A percentile compares a stretch with the other conserved stretches of the same genome.
Conservation (phyloP, 2,329 filamentous ascomycete genomes). For the Metarhizium humberi region DNA sequence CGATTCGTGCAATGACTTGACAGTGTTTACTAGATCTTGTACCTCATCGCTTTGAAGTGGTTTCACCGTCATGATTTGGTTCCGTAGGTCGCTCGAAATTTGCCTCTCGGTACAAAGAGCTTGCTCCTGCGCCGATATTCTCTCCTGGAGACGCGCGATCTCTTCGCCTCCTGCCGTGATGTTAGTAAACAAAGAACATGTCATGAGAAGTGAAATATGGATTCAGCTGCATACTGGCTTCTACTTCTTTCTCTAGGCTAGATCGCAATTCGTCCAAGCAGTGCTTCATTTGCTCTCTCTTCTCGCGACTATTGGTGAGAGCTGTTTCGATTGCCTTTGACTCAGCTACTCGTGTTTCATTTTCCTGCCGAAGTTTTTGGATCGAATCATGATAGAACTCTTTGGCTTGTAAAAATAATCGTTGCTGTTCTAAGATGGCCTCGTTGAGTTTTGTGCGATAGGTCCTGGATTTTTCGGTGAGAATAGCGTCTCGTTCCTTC, state of each 20-base stretch:
- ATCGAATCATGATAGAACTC: constrained; percentile 23
- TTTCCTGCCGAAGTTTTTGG: constrained; percentile 23
- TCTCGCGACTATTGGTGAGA: constrained; percentile 18
- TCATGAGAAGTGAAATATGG: neutral
- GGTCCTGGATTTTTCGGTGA: constrained; percentile 24
- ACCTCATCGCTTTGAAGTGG: neutral
- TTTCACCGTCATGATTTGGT: neutral
- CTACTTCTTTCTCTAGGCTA: constrained; percentile 12
- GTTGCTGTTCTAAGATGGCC: constrained; percentile 36
- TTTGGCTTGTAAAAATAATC: constrained; percentile 26
- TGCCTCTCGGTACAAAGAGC: constrained; percentile 2
- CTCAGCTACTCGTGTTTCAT: constrained; percentile 13
- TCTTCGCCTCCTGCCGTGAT: constrained; percentile 13
- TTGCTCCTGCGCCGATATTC: constrained; percentile 12
- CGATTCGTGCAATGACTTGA: neutral
- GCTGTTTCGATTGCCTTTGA: constrained; percentile 16
- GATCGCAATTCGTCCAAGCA: constrained; percentile 19
- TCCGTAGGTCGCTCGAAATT: neutral
- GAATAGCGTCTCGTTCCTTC: constrained; percentile 9
- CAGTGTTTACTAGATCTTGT: neutral
- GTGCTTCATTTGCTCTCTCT: constrained; percentile 21
- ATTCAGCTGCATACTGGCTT: constrained; percentile 13
- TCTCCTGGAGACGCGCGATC: constrained; percentile 14
- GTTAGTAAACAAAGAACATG: neutral
- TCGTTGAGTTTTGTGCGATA: constrained; percentile 33